Evolutionary conservation across 257 asterid genomes (phyloP), one percentile per base, ranked within the genome.

Genomic region (Fraxinus pennsylvanica): DNA sequence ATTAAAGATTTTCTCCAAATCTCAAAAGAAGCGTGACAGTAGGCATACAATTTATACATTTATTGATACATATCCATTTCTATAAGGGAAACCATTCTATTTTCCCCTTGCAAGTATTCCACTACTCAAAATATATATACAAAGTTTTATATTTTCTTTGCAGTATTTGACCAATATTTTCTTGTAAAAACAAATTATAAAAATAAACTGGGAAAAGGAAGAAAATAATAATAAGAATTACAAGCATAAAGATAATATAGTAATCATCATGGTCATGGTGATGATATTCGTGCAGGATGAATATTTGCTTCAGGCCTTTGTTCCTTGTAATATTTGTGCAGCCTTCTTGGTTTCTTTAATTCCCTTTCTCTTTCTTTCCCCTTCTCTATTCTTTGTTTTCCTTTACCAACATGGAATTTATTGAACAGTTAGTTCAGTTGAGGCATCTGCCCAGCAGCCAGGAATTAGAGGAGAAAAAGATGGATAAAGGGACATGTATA

Each of bases 221-320:
- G 13, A 63, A 32, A 25, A 25, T 2, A 63, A 63, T 63, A 63
- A 63, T 63, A 63, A 63, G 69, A 63, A 63, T 63, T 63, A 27
- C 36, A 63, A 25, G 69, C 36, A 63, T 63, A 63, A 63, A 63
- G 36, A 63, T 63, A 12, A 63, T 22, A 61, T 61, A 6, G 33
- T 61, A 63, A 63, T 63, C 69, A 63, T 63, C 69, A 63, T 63
- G 69, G 69, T 63, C 69, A 63, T 63, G 69, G 69, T 25, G 69
- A 63, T 63, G 69, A 63, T 63, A 10, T 63, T 63, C 35, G 27
- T 9, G 69, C 69, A 25, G 69, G 33, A 63, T 25, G 69, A 63
- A 63, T 63, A 63, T 27, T 63, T 63, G 69, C 69, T 63, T 63
- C 10, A 63, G 27, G 36, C 4, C 69, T 22, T 63, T 22, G 36